phyloP scores from a whole-genome alignment of 805 yeast genomes.

The Kluyveromyces aestuarii region DNA sequence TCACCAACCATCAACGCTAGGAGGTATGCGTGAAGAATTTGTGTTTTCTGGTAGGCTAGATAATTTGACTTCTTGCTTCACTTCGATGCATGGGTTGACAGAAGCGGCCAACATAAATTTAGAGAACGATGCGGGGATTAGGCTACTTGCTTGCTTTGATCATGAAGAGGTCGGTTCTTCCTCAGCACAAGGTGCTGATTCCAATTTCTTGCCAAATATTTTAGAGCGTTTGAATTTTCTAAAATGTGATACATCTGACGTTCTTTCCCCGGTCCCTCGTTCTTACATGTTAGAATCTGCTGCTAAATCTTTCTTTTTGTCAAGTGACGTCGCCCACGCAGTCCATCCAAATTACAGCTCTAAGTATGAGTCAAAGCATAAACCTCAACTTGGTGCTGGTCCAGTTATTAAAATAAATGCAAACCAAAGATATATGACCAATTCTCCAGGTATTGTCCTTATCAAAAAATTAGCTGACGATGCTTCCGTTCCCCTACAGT shows the following conservation, averaged over 20 bases:
- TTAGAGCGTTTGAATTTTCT: constrained; percentile 55
- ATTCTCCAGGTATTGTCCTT: constrained; percentile 79
- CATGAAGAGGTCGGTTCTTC: constrained; percentile 94
- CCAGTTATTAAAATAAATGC: constrained; percentile 93
- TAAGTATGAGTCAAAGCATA: constrained; percentile 68
- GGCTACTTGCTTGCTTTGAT: constrained; percentile 77
- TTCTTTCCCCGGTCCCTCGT: constrained; percentile 18
- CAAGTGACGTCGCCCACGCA: constrained; percentile 97
- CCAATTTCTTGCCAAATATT: constrained; percentile 78
- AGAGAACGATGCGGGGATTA: constrained; percentile 46
- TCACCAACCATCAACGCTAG: constrained; percentile 71
- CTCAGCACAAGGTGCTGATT: constrained; percentile 95
- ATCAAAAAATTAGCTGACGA: constrained; percentile 60
- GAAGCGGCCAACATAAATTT: constrained; percentile 38
- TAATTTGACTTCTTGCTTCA: constrained; percentile 79
- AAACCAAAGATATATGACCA: constrained; percentile 91
- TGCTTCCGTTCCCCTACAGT: constrained; percentile 73
- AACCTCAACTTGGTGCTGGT: constrained; percentile 77
- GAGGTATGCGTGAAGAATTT: constrained; percentile 87
- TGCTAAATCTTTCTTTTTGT: constrained; percentile 75
- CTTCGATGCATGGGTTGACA: constrained; percentile 65
- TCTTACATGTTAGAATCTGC: constrained; percentile 44
- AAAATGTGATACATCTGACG: constrained; percentile 31
- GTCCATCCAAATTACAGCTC: constrained; percentile 85
- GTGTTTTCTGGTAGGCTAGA: constrained; percentile 88